Evolutionary conservation across 2,329 filamentous ascomycete genomes (phyloP).

Genomic region (Daldinia sp.): DNA sequence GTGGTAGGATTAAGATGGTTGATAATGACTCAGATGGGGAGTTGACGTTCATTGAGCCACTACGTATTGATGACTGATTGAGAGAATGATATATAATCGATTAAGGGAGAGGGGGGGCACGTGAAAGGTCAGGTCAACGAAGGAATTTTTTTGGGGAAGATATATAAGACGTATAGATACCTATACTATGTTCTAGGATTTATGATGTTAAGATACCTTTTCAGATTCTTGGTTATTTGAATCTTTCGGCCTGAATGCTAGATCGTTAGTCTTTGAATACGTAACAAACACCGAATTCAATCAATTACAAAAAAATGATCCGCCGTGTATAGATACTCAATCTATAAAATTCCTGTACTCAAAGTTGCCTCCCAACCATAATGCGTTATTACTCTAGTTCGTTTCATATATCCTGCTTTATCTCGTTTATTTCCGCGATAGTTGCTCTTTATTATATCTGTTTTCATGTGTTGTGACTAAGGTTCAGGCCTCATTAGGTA

Average conservation of each 20-base stretch:
- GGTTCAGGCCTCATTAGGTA: constrained; percentile 34
- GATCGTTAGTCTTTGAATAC: neutral
- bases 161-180: neutral
- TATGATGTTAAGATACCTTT: neutral
- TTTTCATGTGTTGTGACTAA: neutral
- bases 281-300: too few relatives aligned
- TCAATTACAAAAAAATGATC: too few relatives aligned
- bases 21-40: constrained; percentile 54
- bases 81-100: constrained; percentile 24
- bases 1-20: constrained; percentile 54
- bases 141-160: neutral
- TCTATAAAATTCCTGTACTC: neutral
- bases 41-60: constrained; percentile 48
- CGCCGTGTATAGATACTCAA: neutral
- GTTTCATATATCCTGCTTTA: neutral
- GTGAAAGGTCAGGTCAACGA: too few relatives aligned
- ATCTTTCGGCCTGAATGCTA: neutral
- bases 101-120: neutral
- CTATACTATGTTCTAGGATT: neutral
- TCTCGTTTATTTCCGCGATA: neutral
- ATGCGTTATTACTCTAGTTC: neutral
- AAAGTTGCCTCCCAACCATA: neutral
- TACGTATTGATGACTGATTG: constrained; percentile 39
- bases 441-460: neutral
- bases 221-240: neutral